These are phyloP conservation scores for Peronospora tabacina DNA, from an alignment of 352 stramenopile genomes.

Conservation along the genomic window DNA sequence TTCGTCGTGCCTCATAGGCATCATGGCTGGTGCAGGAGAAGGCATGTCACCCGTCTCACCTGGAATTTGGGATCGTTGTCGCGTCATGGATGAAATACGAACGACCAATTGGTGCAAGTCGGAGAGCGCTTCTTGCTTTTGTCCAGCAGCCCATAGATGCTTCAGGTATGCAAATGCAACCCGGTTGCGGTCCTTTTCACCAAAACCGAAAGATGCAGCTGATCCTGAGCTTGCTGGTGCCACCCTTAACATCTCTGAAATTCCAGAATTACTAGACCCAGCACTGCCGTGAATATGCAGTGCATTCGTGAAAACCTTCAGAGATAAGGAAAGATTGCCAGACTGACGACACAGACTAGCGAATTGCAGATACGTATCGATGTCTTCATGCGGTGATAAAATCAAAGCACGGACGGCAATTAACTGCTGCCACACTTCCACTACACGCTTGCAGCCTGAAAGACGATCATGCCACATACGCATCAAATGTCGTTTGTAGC, in stretches of 20 bases:
- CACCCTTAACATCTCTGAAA: conserved; percentile 46
- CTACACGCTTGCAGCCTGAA: conserved; percentile 86
- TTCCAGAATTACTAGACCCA: conserved; percentile 13
- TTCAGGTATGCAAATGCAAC: conserved; percentile 94
- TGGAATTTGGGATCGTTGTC: conserved; percentile 20
- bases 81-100: conserved; percentile 45
- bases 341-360: conserved; percentile 88
- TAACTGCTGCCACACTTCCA: conserved; percentile 90
- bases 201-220: conserved; percentile 48
- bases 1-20: conserved; percentile 39
- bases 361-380: conserved; percentile 89
- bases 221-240: conserved; percentile 53
- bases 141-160: conserved; percentile 88
- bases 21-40: conserved; percentile 23
- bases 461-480: conserved; percentile 81
- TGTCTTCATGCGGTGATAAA: conserved; percentile 77
- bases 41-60: conserved; percentile 12
- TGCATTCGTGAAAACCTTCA: conserved; percentile 82
- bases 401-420: conserved; percentile 91
- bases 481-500: conserved; percentile 77
- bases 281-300: conserved; percentile 46
- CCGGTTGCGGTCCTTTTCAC: conserved; percentile 87
- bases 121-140: conserved; percentile 84
- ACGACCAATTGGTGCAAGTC: conserved; percentile 80
- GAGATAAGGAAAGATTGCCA: conserved; percentile 73